phyloP scores from a whole-genome alignment of 2,329 filamentous ascomycete genomes.

The Acrodontium crateriforme region DNA sequence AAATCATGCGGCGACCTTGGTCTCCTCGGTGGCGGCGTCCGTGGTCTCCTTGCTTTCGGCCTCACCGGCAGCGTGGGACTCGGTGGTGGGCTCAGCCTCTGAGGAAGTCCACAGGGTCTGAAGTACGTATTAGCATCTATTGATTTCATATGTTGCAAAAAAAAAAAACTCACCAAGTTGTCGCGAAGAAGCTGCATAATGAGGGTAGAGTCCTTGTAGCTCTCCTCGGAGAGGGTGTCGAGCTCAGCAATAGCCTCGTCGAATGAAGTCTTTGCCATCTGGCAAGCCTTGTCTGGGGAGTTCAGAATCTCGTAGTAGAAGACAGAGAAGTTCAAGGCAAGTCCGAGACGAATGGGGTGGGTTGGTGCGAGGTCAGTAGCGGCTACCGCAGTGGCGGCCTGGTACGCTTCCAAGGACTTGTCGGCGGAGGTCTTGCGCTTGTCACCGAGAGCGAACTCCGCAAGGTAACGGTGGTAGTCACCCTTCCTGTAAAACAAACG shows the following conservation, averaged over 20 bases:
- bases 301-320: constrained; percentile 99
- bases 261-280: constrained; percentile 90
- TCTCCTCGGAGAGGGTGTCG: constrained; percentile 93
- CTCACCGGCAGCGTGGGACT: constrained; percentile 25
- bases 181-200: constrained; percentile 98
- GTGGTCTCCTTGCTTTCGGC: constrained; percentile 39
- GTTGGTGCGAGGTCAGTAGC: constrained; percentile 80
- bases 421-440: constrained; percentile 91
- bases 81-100: constrained; percentile 71
- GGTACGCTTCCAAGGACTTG: constrained; percentile 94
- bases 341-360: constrained; percentile 83
- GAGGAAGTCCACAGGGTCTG: constrained; percentile 99
- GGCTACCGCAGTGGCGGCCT: constrained; percentile 80
- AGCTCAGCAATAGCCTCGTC: constrained; percentile 96
- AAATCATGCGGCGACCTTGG: constrained; percentile 33
- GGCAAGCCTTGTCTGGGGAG: constrained; percentile 94
- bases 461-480: constrained; percentile 97
- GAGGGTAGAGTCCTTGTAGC: constrained; percentile 97
- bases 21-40: constrained; percentile 42
- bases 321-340: constrained; percentile 92
- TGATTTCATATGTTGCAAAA: not conserved
- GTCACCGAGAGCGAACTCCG: constrained; percentile 89
- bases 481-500: constrained; percentile 67
- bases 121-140: constrained; percentile 18
- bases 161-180: constrained; percentile 55